Evolutionary conservation across 345 rosid genomes (phyloP).

Genomic region (Salix brachista): DNA sequence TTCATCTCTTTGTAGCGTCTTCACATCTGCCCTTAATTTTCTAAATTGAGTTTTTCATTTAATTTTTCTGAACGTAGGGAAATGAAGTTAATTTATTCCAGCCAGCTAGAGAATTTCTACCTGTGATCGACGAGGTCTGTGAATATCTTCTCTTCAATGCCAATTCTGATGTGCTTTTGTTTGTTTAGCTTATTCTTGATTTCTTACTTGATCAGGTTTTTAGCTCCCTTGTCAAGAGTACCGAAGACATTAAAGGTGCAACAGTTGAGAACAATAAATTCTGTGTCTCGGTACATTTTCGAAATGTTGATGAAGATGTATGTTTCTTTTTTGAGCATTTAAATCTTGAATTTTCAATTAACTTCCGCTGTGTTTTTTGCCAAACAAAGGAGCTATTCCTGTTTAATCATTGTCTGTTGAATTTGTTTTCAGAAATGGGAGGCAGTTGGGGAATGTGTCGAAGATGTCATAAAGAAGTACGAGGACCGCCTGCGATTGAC

Average conservation of each 20-base stretch:
- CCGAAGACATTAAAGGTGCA: constrained; percentile 64
- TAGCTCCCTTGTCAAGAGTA: constrained; percentile 52
- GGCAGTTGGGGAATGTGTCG: constrained; percentile 50
- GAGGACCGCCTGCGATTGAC: constrained; percentile 52
- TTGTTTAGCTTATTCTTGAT: not conserved
- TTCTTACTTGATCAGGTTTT: constrained; percentile 48
- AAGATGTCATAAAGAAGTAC: constrained; percentile 46
- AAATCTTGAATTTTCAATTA: not conserved
- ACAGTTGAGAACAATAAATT: constrained; percentile 84
- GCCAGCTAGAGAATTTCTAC: constrained; percentile 74
- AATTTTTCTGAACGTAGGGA: constrained; percentile 34
- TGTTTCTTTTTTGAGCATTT: not conserved
- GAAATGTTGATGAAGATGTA: constrained; percentile 82
- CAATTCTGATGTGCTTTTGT: not conserved
- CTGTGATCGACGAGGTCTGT: constrained; percentile 58
- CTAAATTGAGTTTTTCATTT: constrained; percentile 15
- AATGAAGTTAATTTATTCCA: constrained; percentile 71
- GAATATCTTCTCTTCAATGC: not conserved
- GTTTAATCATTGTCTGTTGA: not conserved
- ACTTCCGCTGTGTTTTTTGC: not conserved
- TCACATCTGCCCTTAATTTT: not conserved
- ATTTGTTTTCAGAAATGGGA: constrained; percentile 20
- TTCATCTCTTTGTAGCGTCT: not conserved
- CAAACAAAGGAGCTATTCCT: not conserved
- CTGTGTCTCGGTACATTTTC: constrained; percentile 92